Percentiles rank a stretch among this genome's conserved stretches.
These are phyloP conservation scores for Pythium dissotocum DNA, from an alignment of 352 stramenopile species.

Conservation along the genomic window DNA sequence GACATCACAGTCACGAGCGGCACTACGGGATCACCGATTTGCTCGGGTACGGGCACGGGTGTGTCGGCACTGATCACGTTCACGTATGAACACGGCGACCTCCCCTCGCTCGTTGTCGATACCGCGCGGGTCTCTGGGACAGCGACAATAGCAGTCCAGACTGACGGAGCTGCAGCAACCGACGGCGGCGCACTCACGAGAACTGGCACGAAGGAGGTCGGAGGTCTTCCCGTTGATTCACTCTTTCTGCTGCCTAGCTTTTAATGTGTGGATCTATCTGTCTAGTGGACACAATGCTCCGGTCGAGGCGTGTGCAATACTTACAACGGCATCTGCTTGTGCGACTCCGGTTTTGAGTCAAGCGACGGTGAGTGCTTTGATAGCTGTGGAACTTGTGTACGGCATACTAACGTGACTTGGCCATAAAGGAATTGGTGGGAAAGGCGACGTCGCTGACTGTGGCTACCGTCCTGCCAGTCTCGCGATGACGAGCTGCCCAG, in stretches of 20 bases:
- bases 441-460: conserved; percentile 32
- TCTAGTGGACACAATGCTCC: conserved; percentile 66
- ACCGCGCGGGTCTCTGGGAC: conserved; percentile 34
- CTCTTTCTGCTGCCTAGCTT: background rate
- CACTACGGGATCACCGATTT: conserved; percentile 34
- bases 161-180: conserved; percentile 35
- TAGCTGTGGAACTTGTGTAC: conserved; percentile 5
- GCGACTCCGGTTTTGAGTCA: conserved; percentile 44
- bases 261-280: no score
- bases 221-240: background rate
- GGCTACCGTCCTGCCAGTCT: conserved; percentile 38
- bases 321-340: conserved; percentile 48
- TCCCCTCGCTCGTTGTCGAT: conserved; percentile 47
- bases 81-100: conserved; percentile 61
- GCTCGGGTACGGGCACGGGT: conserved; percentile 39
- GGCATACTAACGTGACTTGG: background rate
- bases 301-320: conserved; percentile 57
- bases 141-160: conserved; percentile 37
- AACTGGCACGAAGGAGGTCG: conserved; percentile 65
- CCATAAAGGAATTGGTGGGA: conserved; percentile 17
- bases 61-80: conserved; percentile 70
- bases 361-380: conserved; percentile 48
- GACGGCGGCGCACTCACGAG: conserved; percentile 42
- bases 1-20: conserved; percentile 48
- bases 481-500: conserved; percentile 47